A percentile compares a stretch with the other conserved stretches of the same genome.
Evolutionary conservation across 306 rosid genomes (phyloP).

Genomic region (Begonia masoniana): DNA sequence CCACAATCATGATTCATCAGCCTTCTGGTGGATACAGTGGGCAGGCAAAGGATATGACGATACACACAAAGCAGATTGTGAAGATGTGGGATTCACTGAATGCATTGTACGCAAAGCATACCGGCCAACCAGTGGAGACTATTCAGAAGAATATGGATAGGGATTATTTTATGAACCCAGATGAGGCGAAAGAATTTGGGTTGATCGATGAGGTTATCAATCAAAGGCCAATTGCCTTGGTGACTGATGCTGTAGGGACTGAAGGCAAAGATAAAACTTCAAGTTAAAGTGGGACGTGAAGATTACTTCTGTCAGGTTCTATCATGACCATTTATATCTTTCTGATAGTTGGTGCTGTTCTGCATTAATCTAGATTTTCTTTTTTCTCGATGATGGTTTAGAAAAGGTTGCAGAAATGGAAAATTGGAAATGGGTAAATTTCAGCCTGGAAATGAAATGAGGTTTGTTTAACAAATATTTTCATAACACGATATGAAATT

Average conservation of each 20-base stretch:
- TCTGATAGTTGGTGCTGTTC: background rate
- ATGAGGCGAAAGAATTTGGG: conserved; percentile 87
- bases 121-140: conserved; percentile 46
- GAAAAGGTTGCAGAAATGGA: too few species aligned
- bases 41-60: conserved; percentile 85
- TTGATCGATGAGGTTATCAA: conserved; percentile 87
- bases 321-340: background rate
- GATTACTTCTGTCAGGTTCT: conserved; percentile 2
- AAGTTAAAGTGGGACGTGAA: conserved; percentile 1
- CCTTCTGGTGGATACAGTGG: conserved; percentile 94
- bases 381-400: too few species aligned
- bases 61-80: conserved; percentile 87
- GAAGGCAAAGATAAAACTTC: conserved; percentile 55
- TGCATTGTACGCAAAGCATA: conserved; percentile 62
- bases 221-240: conserved; percentile 74
- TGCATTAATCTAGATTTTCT: too few species aligned
- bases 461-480: too few species aligned
- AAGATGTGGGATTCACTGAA: conserved; percentile 74
- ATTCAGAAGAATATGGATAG: conserved; percentile 78
- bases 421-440: too few species aligned
- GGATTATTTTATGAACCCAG: conserved; percentile 74
- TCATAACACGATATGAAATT: too few species aligned
- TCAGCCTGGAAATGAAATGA: too few species aligned
- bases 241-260: conserved; percentile 62
- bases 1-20: conserved; percentile 89